Evolutionary conservation across 495 filamentous ascomycete species (phyloP), one percentile per base, ranked within the genome.

Genomic region (Evansstolkia leycettana): DNA sequence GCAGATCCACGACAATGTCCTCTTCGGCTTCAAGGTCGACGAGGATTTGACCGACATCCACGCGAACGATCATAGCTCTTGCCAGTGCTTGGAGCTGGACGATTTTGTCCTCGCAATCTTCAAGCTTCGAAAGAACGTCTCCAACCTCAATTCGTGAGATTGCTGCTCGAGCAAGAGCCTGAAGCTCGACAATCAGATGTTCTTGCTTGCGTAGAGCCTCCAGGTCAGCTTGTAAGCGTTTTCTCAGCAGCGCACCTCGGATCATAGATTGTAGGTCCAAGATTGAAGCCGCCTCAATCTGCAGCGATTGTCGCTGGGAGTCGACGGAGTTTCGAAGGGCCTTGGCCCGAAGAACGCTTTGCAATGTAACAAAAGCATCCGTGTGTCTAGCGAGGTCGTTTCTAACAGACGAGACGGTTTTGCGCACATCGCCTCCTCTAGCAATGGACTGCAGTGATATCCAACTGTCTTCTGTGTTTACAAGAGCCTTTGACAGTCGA

Each of bases 1-100:
- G 92, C 4, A 94, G 50, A 17, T 79, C 80, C 19, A 71, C 62
- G 36, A 94, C 67, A 1, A 62, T 53, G 19, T 83, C 77, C 48
- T 95, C 90, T 36, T 89, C 71, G 24, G 78, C 77, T 18, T 94
- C 85, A 1, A 99, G 70, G 39, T 86, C 70, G 15, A 64, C 66
- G 13, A 96, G 65, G 4, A 81, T 61, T 16, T 67, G 67, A 5
- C 78, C 86, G 28, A 94, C 66, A 13, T 78, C 62, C 24, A 71
- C 67, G 17, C 90, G 76, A 12, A 86, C 62, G 17, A 90, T 59
- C 72, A 93, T 83, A 2, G 83, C 87, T 44, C 88, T 69, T 35
- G 75, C 67, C 16, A 86, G 53, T 24, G 75, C 73, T 55, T 99
- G 92, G 9, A 93, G 61, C 24, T 70, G 47, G 33, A 73, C 53